A percentile compares a stretch with the other conserved stretches of the same genome.
Conservation (phyloP, 2,329 filamentous ascomycete species). For the Chrysosporium keratinophilum region DNA sequence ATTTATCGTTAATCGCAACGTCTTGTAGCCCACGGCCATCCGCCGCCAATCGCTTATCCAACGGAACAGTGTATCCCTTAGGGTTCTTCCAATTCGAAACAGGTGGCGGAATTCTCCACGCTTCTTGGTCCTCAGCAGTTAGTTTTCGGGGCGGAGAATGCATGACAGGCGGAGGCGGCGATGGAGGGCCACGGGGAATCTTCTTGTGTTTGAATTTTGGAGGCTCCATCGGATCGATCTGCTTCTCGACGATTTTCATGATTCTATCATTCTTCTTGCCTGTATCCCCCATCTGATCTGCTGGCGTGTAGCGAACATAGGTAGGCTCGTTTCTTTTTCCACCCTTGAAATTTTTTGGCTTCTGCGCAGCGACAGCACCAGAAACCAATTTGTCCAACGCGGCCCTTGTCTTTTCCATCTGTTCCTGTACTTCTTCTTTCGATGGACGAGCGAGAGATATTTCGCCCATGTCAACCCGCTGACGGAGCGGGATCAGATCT, state of each 20-base stretch:
- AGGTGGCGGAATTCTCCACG: conserved; percentile 83
- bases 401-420: conserved; percentile 78
- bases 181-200: conserved; percentile 84
- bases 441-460: conserved; percentile 76
- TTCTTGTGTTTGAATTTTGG: conserved; percentile 99
- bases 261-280: conserved; percentile 85
- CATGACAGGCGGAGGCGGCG: conserved; percentile 86
- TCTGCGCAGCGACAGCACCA: conserved; percentile 81
- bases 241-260: conserved; percentile 94
- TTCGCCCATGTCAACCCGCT: conserved; percentile 86
- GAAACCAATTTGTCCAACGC: conserved; percentile 73
- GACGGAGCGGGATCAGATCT: conserved; percentile 84
- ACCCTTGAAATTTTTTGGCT: conserved; percentile 86
- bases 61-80: conserved; percentile 90
- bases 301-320: conserved; percentile 89
- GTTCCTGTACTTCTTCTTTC: conserved; percentile 70
- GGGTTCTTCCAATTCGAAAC: conserved; percentile 99
- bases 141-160: conserved; percentile 90
- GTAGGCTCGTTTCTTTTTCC: conserved; percentile 75
- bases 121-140: conserved; percentile 93
- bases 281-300: conserved; percentile 88
- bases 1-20: conserved; percentile 95
- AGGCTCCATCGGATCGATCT: conserved; percentile 90
- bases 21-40: conserved; percentile 88
- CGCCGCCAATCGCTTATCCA: conserved; percentile 90